Base-by-base conservation (phyloP, 441 rosid species). In the Pelargonium exstipulatum region DNA sequence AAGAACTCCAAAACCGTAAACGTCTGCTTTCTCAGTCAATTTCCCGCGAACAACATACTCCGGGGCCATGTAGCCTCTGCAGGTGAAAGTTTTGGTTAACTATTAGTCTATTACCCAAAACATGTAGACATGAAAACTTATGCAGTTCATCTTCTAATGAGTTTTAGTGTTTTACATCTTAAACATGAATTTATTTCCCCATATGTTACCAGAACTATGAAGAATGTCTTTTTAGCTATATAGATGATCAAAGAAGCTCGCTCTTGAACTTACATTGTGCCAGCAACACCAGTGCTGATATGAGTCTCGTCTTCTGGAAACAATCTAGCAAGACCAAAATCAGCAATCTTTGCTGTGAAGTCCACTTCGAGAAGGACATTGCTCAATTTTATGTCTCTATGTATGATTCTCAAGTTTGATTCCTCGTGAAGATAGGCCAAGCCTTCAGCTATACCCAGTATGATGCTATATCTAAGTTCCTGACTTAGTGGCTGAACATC, bases 41-140 rank as follows among this genome's bases (percentile, higher is more conserved):
- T 85, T 82, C 26, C 98, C 98, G 0, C 85, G 79, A 70, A 86
- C 88, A 4, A 86, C 76, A 55, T 90, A 92, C 58, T 92, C 98
- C 0, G 98, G 98, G 42, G 96, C 96, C 98, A 88, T 87, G 78
- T 90, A 92, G 45, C 98, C 98, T 76, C 96, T 92, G 70, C 66
- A 74, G 49, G 62, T 32, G 62, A 70, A 76, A 72, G 43, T 10
- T 62, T 49, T 43, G 45, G 35, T 16, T 60, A 20, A 13, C 2
- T 43, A 10, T 55, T 51, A 29, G 22, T 20, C 22, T 20, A 20
- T 20, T 20, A 20, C n/a, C 4, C 43, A 66, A 62, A 63, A 58
- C 13, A 40, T 4, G 16, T 62, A 24, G 13, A 22, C 6, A 20
- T 60, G 42, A 10, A 12, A 9, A 46, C 13, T 26, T 26, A 26